Evolutionary conservation across 768 basidiomycete species (phyloP), one percentile per base, ranked within the genome.

Genomic region (Cyathus striatus): DNA sequence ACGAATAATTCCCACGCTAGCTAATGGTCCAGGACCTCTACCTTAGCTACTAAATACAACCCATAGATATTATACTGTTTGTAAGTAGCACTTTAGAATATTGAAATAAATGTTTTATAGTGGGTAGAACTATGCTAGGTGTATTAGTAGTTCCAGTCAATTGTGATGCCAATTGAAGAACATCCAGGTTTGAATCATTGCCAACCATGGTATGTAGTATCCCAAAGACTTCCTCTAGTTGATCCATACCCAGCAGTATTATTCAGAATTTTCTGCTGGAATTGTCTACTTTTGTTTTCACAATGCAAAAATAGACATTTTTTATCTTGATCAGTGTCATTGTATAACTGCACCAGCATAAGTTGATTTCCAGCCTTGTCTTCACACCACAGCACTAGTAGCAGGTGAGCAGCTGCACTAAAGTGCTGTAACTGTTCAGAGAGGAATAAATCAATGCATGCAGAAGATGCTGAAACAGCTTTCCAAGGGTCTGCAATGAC

Each of bases 181-280:
- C 41, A 42, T 60, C 47, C 20, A 58, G 24, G 40, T 53, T 58
- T 36, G 53, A 33, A 27, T 69, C 62, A 25, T 59, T 65, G 0
- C 66, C 63, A 38, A 66, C 46, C 52, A 63, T 62, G 2, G 65
- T 67, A 0, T 60, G 46, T 6, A 66, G 45, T n/a, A 65, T 53
- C 1, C 68, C 65, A 47, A 66, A 70, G 0, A 64, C 38, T 6
- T 47, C 49, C 43, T 71, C 64, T 2, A 68, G 53, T 0, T 60
- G 53, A 45, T 72, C 62, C 0, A 66, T 72, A 13, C 69, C 68
- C 2, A 70, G 45, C 0, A 68, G 54, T 6, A 65, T 62, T 2
- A 69, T 24, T 38, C 46, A 69, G 42, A 71, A 68, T 27, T 52
- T 20, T 0, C 53, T 49, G 33, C 59, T 43, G 0, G 63, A 61